These are phyloP conservation scores for Marasmius oreades DNA, from an alignment of 1,284 basidiomycete species.

Conservation along the genomic window DNA sequence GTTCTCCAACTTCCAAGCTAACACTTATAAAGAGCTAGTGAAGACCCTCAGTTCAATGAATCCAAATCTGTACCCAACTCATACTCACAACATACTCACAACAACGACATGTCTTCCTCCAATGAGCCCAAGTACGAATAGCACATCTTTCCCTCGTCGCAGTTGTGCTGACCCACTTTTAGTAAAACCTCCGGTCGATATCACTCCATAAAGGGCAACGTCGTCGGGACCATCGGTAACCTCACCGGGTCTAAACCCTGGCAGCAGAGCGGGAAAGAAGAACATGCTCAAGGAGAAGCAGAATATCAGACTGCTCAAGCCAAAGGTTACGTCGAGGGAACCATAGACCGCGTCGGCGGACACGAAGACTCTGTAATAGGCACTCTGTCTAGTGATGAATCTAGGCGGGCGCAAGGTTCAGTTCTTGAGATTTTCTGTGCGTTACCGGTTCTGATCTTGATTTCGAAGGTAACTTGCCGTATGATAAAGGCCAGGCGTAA, in stretches of 20 bases:
- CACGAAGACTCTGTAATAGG: constrained; percentile 62
- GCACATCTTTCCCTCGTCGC: not conserved
- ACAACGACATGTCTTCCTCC: not conserved
- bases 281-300: constrained; percentile 41
- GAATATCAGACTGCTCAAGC: constrained; percentile 25
- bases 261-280: constrained; percentile 51
- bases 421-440: not conserved
- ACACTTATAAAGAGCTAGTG: no score
- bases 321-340: constrained; percentile 12
- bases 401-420: constrained; percentile 47
- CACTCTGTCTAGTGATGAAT: constrained; percentile 56
- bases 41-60: no score
- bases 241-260: constrained; percentile 38
- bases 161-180: not conserved
- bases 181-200: constrained; percentile 11
- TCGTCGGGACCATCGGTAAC: constrained; percentile 52
- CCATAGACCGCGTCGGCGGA: constrained; percentile 41
- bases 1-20: no score
- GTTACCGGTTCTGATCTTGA: not conserved
- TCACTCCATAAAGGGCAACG: constrained; percentile 34
- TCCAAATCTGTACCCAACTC: no score
- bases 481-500: constrained; percentile 5
- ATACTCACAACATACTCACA: no score
- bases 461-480: not conserved
- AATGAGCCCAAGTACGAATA: not conserved